Percentiles rank a stretch among this genome's conserved stretches.
Evolutionary conservation across 306 rosid genomes (phyloP).

Genomic region (Vigna angularis): DNA sequence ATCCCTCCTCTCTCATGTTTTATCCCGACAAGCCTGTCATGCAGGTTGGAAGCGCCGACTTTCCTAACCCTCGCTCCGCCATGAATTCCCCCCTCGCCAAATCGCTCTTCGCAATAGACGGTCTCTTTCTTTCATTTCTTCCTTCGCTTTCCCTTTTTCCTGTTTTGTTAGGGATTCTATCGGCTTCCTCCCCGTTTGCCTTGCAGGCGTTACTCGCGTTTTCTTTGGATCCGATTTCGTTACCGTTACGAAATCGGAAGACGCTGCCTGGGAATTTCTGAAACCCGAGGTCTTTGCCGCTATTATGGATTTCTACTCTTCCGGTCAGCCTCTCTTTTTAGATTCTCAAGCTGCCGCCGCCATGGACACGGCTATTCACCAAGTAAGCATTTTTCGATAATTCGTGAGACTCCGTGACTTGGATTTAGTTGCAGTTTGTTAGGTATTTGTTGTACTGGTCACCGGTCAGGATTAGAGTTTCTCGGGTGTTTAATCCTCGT

Average conservation of each 20-base stretch:
- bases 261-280: slow-evolving; percentile 79
- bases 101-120: slow-evolving; percentile 78
- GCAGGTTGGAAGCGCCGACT: slow-evolving; percentile 97
- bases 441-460: neutral
- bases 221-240: slow-evolving; percentile 96
- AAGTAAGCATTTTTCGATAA: slow-evolving; percentile 45
- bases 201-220: slow-evolving; percentile 34
- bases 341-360: slow-evolving; percentile 82
- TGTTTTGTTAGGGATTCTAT: neutral
- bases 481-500: neutral
- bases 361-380: slow-evolving; percentile 89
- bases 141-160: neutral
- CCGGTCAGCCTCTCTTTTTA: slow-evolving; percentile 84
- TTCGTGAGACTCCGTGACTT: neutral
- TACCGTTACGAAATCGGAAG: slow-evolving; percentile 89
- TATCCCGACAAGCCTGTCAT: slow-evolving; percentile 57
- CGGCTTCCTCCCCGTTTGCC: neutral
- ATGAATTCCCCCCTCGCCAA: slow-evolving; percentile 90
- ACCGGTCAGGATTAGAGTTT: neutral
- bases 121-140: slow-evolving; percentile 3
- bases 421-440: neutral
- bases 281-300: slow-evolving; percentile 95
- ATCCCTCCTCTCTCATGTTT: slow-evolving; percentile 50
- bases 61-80: slow-evolving; percentile 86
- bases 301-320: slow-evolving; percentile 94